These are phyloP conservation scores for Babesia gibsoni DNA, from an alignment of 169 alveolate species.

Conservation along the genomic window DNA sequence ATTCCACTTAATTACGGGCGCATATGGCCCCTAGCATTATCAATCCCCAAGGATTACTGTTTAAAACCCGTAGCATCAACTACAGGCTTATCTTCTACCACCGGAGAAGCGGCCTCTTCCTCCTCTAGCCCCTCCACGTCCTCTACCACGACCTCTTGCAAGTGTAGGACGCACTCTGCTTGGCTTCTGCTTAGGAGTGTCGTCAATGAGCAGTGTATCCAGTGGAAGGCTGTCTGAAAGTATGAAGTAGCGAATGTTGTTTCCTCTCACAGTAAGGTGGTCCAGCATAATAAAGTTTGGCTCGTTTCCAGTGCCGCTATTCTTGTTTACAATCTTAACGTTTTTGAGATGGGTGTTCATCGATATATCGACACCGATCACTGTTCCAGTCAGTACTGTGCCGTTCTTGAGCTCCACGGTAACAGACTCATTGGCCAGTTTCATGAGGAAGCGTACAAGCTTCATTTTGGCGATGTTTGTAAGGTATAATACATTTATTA, in stretches of 20 bases:
- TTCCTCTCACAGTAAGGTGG: constrained; percentile 81
- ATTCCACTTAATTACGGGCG: too few relatives aligned
- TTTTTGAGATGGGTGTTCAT: constrained; percentile 98
- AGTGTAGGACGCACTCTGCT: constrained; percentile 67
- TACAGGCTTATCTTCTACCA: constrained; percentile 14
- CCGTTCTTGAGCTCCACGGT: constrained; percentile 98
- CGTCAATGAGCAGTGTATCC: constrained; percentile 95
- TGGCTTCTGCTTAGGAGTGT: constrained; percentile 88
- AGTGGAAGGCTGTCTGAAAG: constrained; percentile 93
- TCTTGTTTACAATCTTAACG: constrained; percentile 93
- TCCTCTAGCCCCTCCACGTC: constrained; percentile 67
- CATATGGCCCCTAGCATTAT: too few relatives aligned
- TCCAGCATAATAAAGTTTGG: constrained; percentile 69
- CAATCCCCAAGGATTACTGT: too few relatives aligned
- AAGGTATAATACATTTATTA: not conserved
- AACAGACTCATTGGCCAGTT: constrained; percentile 93
- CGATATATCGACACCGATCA: constrained; percentile 94
- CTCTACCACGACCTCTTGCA: constrained; percentile 66
- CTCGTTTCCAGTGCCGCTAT: constrained; percentile 76
- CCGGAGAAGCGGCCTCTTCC: constrained; percentile 60
- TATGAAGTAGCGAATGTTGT: constrained; percentile 93
- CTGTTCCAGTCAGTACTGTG: constrained; percentile 93
- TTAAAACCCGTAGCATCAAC: too few relatives aligned
- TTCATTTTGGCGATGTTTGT: constrained; percentile 81
- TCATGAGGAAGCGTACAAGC: constrained; percentile 95